Base-by-base conservation (phyloP, 495 filamentous ascomycete genomes). In the Aspergillus avenaceus region DNA sequence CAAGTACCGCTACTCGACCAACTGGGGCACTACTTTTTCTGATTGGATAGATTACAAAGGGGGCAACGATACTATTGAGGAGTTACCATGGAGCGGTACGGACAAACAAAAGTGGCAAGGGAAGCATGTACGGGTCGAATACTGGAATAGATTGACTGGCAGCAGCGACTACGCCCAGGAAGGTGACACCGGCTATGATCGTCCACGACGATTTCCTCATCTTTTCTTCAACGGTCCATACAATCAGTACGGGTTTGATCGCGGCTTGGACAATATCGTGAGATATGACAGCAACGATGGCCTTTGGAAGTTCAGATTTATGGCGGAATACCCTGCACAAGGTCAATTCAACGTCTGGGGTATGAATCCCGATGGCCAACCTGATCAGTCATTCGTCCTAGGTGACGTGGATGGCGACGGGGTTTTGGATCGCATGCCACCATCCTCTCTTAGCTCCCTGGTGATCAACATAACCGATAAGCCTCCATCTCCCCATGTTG, bases 301-400 rank as follows among this genome's bases (percentile, higher is more conserved):
- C 9, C 67, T 68, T 6, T 88, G 84, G 84, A 68, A 75, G 16
- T 76, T 79, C 58, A 70, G 81, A 43, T 82, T 83, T 54, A 77
- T 85, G 77, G 67, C 77, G 3, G 84, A 88, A 54, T 87, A 77
- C 76, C 84, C 84, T 9, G 73, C 78, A 11, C 65, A 74, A 32
- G 82, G 83, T 52, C 81, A 84, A 51, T 65, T 87, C 50, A 88
- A 86, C 54, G 70, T 81, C 2, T 88, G 84, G 84, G 84, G 84
- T 31, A 81, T 85, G 54, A 83, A 87, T 54, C 75, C 76, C 0
- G 77, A 86, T 62, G 82, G 83, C 13, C 66, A 80, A 54, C 84
- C 84, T 3, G 84, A 87, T 53, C 65, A 80, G 42, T 75, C 74
- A 13, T 75, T 68, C 26, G 70, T 84, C 4, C 77, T 72, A 45